Percentiles rank a stretch among this genome's conserved stretches.
Evolutionary conservation across 495 filamentous ascomycete genomes (phyloP).

Genomic region (Penicillium psychrofluorescens): DNA sequence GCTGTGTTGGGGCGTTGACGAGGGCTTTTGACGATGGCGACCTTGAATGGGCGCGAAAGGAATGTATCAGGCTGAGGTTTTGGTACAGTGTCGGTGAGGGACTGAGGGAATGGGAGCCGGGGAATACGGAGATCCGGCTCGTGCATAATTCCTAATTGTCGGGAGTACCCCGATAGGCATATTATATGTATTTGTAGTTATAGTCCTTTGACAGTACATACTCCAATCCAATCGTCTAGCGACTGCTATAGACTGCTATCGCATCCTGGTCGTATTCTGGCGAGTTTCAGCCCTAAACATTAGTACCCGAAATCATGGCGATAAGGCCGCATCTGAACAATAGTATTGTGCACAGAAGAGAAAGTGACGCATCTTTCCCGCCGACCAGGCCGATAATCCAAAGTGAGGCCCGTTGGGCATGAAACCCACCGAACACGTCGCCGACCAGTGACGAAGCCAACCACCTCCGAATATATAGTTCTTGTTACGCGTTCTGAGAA

Average conservation of each 20-base stretch:
- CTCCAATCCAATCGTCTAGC: neutral
- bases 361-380: too few species aligned
- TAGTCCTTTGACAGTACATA: neutral
- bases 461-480: slow-evolving; percentile 10
- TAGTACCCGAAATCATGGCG: too few species aligned
- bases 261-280: too few species aligned
- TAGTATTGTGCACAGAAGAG: too few species aligned
- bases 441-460: slow-evolving; percentile 18
- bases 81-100: slow-evolving; percentile 85
- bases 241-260: too few species aligned
- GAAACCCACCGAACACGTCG: slow-evolving; percentile 33
- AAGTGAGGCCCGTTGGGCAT: slow-evolving; percentile 4
- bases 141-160: slow-evolving; percentile 38
- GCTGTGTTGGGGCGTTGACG: slow-evolving; percentile 52
- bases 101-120: slow-evolving; percentile 76
- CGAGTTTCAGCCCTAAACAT: too few species aligned
- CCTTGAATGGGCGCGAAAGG: slow-evolving; percentile 54
- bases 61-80: slow-evolving; percentile 76
- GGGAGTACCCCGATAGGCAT: neutral
- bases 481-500: too few species aligned
- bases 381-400: too few species aligned
- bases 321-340: too few species aligned
- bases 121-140: slow-evolving; percentile 54
- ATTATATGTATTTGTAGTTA: neutral
- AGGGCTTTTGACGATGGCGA: slow-evolving; percentile 60